These are phyloP conservation scores for Colletotrichum gloeosporioides DNA, from an alignment of 2,329 filamentous ascomycete genomes.

Conservation along the genomic window DNA sequence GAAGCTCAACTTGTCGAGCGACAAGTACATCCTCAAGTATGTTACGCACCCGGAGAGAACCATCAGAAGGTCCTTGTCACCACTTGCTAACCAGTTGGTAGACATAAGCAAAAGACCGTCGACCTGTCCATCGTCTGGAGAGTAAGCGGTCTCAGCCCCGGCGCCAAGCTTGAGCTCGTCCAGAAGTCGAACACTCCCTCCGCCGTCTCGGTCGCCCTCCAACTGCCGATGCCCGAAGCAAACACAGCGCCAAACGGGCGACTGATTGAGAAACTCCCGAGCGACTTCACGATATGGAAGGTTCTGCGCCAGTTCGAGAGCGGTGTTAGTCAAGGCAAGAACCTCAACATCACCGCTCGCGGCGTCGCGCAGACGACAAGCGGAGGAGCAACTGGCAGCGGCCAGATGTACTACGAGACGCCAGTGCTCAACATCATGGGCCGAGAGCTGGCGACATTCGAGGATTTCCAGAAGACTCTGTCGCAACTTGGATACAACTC, in stretches of 20 bases:
- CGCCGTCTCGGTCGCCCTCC: conserved; percentile 86
- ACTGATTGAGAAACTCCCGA: conserved; percentile 84
- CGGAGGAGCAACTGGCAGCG: conserved; percentile 62
- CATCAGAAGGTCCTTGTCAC: background rate
- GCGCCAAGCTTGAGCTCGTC: conserved; percentile 92
- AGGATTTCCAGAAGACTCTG: conserved; percentile 87
- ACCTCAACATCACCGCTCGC: conserved; percentile 83
- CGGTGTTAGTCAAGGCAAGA: conserved; percentile 62
- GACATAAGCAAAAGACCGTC: conserved; percentile 82
- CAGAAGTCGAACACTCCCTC: conserved; percentile 85
- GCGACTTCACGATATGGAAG: conserved; percentile 87
- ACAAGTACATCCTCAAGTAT: conserved; percentile 83
- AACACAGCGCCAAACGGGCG: conserved; percentile 67
- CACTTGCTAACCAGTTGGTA: conserved; percentile 36
- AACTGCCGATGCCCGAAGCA: conserved; percentile 77
- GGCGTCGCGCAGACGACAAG: conserved; percentile 69
- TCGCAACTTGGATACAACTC: conserved; percentile 86
- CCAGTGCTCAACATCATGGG: conserved; percentile 86
- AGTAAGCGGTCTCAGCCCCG: conserved; percentile 79
- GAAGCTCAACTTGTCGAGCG: conserved; percentile 76
- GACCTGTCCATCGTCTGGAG: conserved; percentile 87
- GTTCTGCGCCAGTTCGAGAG: conserved; percentile 90
- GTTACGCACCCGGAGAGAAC: conserved; percentile 12
- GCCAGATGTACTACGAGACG: conserved; percentile 86
- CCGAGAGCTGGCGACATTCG: conserved; percentile 76